These are phyloP conservation scores for Beauveria pseudobassiana DNA, from an alignment of 2,329 filamentous ascomycete genomes.

Conservation along the genomic window DNA sequence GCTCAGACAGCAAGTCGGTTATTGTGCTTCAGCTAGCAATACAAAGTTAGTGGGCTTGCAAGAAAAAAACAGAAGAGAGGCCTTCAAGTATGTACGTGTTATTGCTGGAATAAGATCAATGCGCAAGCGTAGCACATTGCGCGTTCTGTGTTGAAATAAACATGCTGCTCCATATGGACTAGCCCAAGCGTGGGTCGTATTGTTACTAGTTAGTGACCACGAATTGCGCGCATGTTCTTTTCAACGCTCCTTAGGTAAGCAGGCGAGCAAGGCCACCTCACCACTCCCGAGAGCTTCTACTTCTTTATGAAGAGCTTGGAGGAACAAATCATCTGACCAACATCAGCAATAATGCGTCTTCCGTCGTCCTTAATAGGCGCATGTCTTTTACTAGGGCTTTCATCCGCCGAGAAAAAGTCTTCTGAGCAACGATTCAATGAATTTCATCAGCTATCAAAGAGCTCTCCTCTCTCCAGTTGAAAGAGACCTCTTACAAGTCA, in stretches of 20 bases:
- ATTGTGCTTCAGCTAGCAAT: not conserved
- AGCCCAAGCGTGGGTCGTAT: not conserved
- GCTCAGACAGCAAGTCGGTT: not conserved
- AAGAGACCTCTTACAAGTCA: constrained; percentile 66
- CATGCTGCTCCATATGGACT: constrained; percentile 2
- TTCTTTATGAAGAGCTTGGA: not conserved
- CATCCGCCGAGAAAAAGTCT: constrained; percentile 58
- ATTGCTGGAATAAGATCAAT: not conserved
- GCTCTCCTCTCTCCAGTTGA: constrained; percentile 65
- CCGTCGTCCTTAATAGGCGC: constrained; percentile 55
- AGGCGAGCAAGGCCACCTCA: constrained; percentile 9
- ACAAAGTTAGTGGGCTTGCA: not conserved
- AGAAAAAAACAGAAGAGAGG: not conserved
- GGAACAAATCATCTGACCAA: not conserved
- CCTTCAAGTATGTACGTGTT: not conserved
- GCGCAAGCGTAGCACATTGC: constrained; percentile 12
- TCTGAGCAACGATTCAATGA: constrained; percentile 59
- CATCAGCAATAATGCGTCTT: constrained; percentile 56
- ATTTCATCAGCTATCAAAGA: constrained; percentile 61
- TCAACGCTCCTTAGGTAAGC: constrained; percentile 6
- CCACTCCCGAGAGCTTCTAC: not conserved
- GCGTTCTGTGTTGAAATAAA: constrained; percentile 2
- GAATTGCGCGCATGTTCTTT: not conserved
- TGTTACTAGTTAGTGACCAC: not conserved
- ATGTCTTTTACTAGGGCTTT: constrained; percentile 53